These are phyloP conservation scores for Gaillardinia entomophila DNA, from an alignment of 805 yeast species.

Conservation along the genomic window DNA sequence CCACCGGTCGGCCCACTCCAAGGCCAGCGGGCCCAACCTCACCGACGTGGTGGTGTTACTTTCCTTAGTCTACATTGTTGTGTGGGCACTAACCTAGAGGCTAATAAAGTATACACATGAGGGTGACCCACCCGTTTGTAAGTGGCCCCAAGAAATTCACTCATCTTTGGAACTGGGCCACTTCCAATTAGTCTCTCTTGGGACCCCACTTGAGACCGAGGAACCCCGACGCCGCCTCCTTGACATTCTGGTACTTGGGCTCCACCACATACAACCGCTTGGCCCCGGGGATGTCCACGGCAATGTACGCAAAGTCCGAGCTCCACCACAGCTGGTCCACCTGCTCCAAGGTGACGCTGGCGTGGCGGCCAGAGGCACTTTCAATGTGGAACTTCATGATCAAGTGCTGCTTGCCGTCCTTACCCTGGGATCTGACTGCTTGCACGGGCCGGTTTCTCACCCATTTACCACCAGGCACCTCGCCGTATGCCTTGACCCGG, in stretches of 20 bases:
- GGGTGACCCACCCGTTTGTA: no score
- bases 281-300: slow-evolving; percentile 69
- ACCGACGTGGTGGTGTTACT: no score
- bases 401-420: slow-evolving; percentile 74
- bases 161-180: slow-evolving; percentile 8
- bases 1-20: no score
- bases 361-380: slow-evolving; percentile 55
- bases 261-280: slow-evolving; percentile 64
- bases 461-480: slow-evolving; percentile 66
- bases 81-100: no score
- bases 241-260: slow-evolving; percentile 39
- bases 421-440: slow-evolving; percentile 59
- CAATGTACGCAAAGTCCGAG: slow-evolving; percentile 67
- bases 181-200: slow-evolving; percentile 44
- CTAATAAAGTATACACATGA: no score
- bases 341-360: slow-evolving; percentile 76
- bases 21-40: no score
- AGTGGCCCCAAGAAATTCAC: slow-evolving; percentile 1
- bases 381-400: slow-evolving; percentile 85
- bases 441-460: slow-evolving; percentile 82
- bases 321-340: slow-evolving; percentile 59
- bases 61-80: no score
- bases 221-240: slow-evolving; percentile 47
- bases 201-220: slow-evolving; percentile 88
- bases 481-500: slow-evolving; percentile 81